Base-by-base conservation (phyloP, 345 rosid species). In the Acer saccharum region DNA sequence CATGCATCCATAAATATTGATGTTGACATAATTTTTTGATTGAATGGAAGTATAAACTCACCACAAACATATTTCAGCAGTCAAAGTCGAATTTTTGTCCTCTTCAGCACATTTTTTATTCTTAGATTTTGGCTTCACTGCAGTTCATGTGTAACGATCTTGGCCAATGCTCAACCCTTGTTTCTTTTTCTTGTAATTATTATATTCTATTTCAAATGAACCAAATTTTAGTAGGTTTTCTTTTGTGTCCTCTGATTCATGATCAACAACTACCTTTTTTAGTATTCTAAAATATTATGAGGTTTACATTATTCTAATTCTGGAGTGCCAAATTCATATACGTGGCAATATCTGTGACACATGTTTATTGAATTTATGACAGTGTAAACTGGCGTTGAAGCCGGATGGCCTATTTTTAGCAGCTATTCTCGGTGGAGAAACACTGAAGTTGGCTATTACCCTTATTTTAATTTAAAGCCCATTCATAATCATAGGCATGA, bases 371-470 rank as follows among this genome's bases (percentile, higher is more conserved):
- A 69, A 67, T 78, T 69, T 79, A 68, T 79, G 88, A 75, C 97
- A 96, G 99, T 86, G 93, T 84, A 94, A 88, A 75, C 80, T 96
- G 77, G 99, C 98, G 12, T 78, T 96, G 94, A 96, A 96, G 89
- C 97, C 99, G 3, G 99, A 96, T 88, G 99, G 99, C 79, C 92
- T 96, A 17, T 96, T 96, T 83, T 87, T 96, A 78, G 99, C 94
- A 79, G 97, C 99, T 77, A 96, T 96, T 89, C 93, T 96, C 81
- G 99, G 99, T 65, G 99, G 99, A 78, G 99, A 96, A 88, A 94
- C 98, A 71, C 90, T 94, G 78, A 96, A 92, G 98, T 96, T 80
- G 82, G 86, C 75, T 77, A 69, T 71, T 58, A 50, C 67, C 18
- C 14, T 52, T 50, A 69, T 75, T 74, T 77, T 77, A 70, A 64